These are phyloP conservation scores for Debaryomyces castellii DNA, from an alignment of 805 yeast genomes.

Conservation along the genomic window DNA sequence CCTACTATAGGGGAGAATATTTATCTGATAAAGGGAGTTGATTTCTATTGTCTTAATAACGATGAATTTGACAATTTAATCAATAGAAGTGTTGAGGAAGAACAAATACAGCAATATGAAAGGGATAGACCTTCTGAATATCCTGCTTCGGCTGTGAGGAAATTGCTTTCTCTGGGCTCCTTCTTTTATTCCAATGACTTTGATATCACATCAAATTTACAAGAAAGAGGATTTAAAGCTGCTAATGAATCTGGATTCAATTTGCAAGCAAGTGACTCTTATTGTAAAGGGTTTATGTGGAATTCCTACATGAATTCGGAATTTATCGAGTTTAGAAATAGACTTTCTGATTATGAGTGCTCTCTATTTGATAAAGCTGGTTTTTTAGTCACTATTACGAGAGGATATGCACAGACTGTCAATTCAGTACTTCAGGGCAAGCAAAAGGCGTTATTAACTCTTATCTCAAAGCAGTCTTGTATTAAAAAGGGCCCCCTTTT, in stretches of 20 bases:
- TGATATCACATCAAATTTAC: slow-evolving; percentile 45
- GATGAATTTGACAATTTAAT: slow-evolving; percentile 49
- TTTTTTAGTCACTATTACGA: slow-evolving; percentile 45
- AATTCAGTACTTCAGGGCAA: slow-evolving; percentile 29
- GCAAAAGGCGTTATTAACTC: slow-evolving; percentile 42
- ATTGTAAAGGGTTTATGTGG: slow-evolving; percentile 51
- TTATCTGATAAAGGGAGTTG: slow-evolving; percentile 55
- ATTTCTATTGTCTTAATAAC: slow-evolving; percentile 62
- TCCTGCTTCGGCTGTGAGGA: slow-evolving; percentile 47
- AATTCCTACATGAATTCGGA: slow-evolving; percentile 47
- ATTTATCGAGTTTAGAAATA: slow-evolving; percentile 44
- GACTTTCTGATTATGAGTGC: slow-evolving; percentile 42
- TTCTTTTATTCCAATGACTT: slow-evolving; percentile 49
- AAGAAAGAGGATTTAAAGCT: slow-evolving; percentile 38
- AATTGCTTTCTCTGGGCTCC: slow-evolving; percentile 45
- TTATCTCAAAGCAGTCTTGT: slow-evolving; percentile 54
- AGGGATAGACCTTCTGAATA: slow-evolving; percentile 17
- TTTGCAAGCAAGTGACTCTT: slow-evolving; percentile 36
- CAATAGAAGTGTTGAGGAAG: slow-evolving; percentile 10
- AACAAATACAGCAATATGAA: slow-evolving; percentile 27
- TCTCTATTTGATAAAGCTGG: slow-evolving; percentile 44
- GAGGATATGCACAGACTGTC: slow-evolving; percentile 53
- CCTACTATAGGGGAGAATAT: slow-evolving; percentile 56
- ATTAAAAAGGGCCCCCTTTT: slow-evolving; percentile 47
- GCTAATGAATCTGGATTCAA: slow-evolving; percentile 10